Percentiles rank a stretch among this genome's conserved stretches.
These are phyloP conservation scores for Aspergillaceae sp. DNA, from an alignment of 2,329 filamentous ascomycete species.

Conservation along the genomic window DNA sequence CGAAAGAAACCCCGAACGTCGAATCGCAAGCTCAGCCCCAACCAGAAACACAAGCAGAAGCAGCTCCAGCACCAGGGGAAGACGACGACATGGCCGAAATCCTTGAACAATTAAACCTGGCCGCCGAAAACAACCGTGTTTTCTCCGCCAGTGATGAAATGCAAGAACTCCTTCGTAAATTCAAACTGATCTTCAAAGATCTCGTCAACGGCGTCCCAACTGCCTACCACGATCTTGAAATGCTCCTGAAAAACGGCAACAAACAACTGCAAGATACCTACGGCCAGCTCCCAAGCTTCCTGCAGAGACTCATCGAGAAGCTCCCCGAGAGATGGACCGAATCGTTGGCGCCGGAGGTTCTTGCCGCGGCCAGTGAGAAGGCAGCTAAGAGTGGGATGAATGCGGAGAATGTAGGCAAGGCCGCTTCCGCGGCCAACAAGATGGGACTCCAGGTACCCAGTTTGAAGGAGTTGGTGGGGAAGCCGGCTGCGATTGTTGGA, in stretches of 20 bases:
- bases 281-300: slow-evolving; percentile 60
- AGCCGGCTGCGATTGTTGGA: slow-evolving; percentile 74
- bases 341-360: slow-evolving; percentile 67
- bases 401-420: slow-evolving; percentile 42
- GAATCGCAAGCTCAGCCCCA: too few species aligned
- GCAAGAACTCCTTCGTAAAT: slow-evolving; percentile 68
- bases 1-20: background rate
- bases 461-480: slow-evolving; percentile 70
- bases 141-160: slow-evolving; percentile 80
- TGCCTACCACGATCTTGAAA: slow-evolving; percentile 81
- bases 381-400: slow-evolving; percentile 51
- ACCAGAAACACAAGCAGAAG: background rate
- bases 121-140: slow-evolving; percentile 74
- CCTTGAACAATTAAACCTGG: slow-evolving; percentile 75
- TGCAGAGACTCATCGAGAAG: slow-evolving; percentile 79
- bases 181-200: slow-evolving; percentile 87
- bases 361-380: slow-evolving; percentile 70
- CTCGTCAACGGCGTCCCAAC: slow-evolving; percentile 87
- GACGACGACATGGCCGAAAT: slow-evolving; percentile 66
- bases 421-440: slow-evolving; percentile 53
- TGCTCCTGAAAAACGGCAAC: slow-evolving; percentile 55
- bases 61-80: slow-evolving; percentile 24
- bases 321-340: slow-evolving; percentile 74
- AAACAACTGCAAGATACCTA: slow-evolving; percentile 57
- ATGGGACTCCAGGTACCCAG: slow-evolving; percentile 61